Evolutionary conservation across 192 early-diverging fungal genomes (phyloP).

Genomic region (Podila epicladia): DNA sequence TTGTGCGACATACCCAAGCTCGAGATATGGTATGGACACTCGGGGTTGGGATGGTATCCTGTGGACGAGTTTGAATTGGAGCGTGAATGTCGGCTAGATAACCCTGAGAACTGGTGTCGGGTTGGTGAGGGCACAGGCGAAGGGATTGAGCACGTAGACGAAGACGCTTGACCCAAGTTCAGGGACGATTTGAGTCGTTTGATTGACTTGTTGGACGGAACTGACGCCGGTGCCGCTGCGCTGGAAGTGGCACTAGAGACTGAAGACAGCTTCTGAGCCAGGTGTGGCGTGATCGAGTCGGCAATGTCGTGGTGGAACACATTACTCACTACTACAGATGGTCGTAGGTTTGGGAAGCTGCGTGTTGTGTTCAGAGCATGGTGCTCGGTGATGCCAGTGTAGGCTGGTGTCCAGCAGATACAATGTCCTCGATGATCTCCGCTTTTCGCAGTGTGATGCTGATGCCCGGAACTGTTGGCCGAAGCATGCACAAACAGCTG

Average conservation of each 20-base stretch:
- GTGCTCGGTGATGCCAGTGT: slow-evolving; percentile 35
- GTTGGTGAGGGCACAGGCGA: slow-evolving; percentile 27
- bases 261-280: not conserved
- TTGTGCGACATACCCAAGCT: slow-evolving; percentile 6
- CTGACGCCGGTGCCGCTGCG: not conserved
- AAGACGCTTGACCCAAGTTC: slow-evolving; percentile 7
- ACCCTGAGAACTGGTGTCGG: slow-evolving; percentile 19
- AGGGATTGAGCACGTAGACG: not conserved
- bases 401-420: slow-evolving; percentile 32
- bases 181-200: slow-evolving; percentile 33
- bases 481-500: slow-evolving; percentile 32
- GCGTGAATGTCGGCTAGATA: slow-evolving; percentile 25
- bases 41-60: slow-evolving; percentile 48
- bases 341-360: slow-evolving; percentile 22
- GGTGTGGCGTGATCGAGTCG: not conserved
- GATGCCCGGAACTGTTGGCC: not conserved
- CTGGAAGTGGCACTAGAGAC: not conserved
- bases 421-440: slow-evolving; percentile 7
- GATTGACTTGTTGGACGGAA: slow-evolving; percentile 26
- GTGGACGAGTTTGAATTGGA: slow-evolving; percentile 33
- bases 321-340: slow-evolving; percentile 19
- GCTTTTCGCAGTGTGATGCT: not conserved
- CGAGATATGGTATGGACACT: slow-evolving; percentile 43
- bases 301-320: slow-evolving; percentile 3
- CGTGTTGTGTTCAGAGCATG: slow-evolving; percentile 14